phyloP scores from a whole-genome alignment of 2,329 filamentous ascomycete genomes.

The Didymosphaeria variabile region DNA sequence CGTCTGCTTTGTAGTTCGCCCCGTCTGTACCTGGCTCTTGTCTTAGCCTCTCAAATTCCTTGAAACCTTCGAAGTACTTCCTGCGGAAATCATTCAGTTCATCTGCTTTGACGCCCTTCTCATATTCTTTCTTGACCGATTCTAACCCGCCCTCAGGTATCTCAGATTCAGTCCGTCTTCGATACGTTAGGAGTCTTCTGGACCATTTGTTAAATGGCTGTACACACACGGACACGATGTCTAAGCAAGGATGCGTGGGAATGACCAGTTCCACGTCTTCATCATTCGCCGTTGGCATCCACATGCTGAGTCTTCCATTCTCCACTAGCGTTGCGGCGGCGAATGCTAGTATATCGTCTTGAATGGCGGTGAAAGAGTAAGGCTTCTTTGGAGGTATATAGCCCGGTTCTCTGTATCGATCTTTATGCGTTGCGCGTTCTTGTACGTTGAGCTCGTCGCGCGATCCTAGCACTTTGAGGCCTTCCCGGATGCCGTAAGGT shows the following conservation, averaged over 20 bases:
- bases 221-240: conserved; percentile 77
- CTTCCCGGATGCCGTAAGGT: conserved; percentile 94
- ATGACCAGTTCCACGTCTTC: conserved; percentile 75
- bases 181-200: conserved; percentile 85
- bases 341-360: conserved; percentile 89
- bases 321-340: conserved; percentile 79
- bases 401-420: conserved; percentile 49
- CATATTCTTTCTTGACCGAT: conserved; percentile 41
- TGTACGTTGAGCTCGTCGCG: conserved; percentile 60
- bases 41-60: conserved; percentile 43
- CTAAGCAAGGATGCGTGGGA: conserved; percentile 78
- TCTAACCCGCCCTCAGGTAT: conserved; percentile 52
- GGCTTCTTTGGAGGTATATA: conserved; percentile 90
- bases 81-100: conserved; percentile 74
- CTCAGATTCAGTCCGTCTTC: conserved; percentile 68
- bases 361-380: conserved; percentile 90
- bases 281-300: conserved; percentile 85
- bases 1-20: neutral
- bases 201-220: conserved; percentile 96
- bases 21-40: conserved; percentile 25
- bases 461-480: conserved; percentile 83
- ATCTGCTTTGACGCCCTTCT: conserved; percentile 64
- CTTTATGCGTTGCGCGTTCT: conserved; percentile 37
- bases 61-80: conserved; percentile 58
- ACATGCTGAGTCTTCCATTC: conserved; percentile 84